A percentile compares a stretch with the other conserved stretches of the same genome.
phyloP scores from a whole-genome alignment of 257 asterid species.

The Solanum phureja region DNA sequence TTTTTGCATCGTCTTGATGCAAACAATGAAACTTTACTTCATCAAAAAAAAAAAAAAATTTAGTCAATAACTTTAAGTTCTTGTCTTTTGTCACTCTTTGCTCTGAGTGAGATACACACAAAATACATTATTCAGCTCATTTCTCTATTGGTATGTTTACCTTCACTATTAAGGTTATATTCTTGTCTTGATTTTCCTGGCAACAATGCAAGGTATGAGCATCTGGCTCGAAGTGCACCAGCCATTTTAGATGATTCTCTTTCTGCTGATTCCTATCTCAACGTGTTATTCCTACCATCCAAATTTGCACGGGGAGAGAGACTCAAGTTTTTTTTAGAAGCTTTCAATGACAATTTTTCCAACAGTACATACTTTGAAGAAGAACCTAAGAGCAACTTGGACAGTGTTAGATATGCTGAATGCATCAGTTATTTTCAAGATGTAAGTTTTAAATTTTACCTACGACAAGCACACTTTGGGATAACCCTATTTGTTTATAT shows the following conservation, averaged over 20 bases:
- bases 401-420: constrained; percentile 77
- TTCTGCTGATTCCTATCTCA: constrained; percentile 98
- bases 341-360: constrained; percentile 42
- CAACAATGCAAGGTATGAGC: constrained; percentile 58
- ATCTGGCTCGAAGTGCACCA: constrained; percentile 95
- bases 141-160: neutral
- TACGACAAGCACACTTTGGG: neutral
- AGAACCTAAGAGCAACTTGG: constrained; percentile 91
- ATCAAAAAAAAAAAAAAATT: neutral
- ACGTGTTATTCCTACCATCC: constrained; percentile 90
- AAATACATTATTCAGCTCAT: neutral
- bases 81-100: neutral
- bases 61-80: neutral
- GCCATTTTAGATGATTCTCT: constrained; percentile 94
- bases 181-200: neutral
- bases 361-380: constrained; percentile 41
- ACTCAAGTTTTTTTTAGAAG: constrained; percentile 64
- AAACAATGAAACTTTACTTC: neutral
- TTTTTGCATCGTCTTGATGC: neutral
- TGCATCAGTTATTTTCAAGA: constrained; percentile 82
- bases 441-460: constrained; percentile 30
- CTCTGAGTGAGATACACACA: neutral
- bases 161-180: neutral
- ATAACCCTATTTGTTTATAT: neutral
- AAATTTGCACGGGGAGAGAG: constrained; percentile 93